Evolutionary conservation across 148 eudicot genomes (phyloP).

Genomic region (Fagopyrum tataricum): DNA sequence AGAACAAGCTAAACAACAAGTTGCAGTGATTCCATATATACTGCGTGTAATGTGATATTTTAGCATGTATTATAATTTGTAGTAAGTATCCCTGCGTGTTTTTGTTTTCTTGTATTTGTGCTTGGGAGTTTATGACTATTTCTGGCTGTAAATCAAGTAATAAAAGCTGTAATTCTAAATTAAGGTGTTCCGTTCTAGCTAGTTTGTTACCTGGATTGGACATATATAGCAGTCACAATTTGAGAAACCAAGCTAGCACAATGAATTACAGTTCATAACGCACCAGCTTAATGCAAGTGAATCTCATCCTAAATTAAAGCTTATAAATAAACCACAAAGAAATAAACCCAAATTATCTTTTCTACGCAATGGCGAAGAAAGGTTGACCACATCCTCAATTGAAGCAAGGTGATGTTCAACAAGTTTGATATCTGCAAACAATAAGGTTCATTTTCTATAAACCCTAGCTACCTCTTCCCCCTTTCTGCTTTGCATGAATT

Average conservation of each 20-base stretch:
- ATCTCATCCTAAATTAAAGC: neutral
- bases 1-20: neutral
- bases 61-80: neutral
- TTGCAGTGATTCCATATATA: neutral
- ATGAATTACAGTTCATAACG: neutral
- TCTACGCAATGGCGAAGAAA: neutral
- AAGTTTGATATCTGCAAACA: neutral
- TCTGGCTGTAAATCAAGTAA: neutral
- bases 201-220: constrained; percentile 6
- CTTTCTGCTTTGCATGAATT: neutral
- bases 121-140: neutral
- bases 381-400: neutral
- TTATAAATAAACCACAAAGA: constrained; percentile 3
- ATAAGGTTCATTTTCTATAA: neutral
- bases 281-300: neutral
- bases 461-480: neutral
- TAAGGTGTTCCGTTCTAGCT: too few relatives aligned
- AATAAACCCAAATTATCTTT: neutral
- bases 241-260: constrained; percentile 3
- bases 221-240: neutral
- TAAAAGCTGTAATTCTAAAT: neutral
- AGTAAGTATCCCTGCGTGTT: neutral
- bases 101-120: too few relatives aligned
- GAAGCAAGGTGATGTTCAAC: neutral
- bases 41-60: neutral